Percentiles rank a stretch among this genome's conserved stretches.
Conservation (phyloP, 2,329 filamentous ascomycete species). For the Penicillium sp. region DNA sequence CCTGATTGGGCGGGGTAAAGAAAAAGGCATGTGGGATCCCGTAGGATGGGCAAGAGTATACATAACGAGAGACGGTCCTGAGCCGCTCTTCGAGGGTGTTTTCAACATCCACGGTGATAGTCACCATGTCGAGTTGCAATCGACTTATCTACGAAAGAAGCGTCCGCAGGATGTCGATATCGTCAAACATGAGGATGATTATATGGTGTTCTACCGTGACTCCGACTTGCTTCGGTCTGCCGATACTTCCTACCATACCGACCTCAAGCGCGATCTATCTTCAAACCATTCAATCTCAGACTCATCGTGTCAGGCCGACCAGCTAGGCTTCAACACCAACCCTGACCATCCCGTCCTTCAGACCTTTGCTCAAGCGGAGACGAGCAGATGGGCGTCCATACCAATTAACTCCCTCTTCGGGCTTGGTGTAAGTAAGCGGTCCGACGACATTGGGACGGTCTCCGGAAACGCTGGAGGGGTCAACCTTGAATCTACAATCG, state of each 20-base stretch:
- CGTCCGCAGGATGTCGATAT: conserved; percentile 73
- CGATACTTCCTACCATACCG: conserved; percentile 48
- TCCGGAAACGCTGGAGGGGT: conserved; percentile 78
- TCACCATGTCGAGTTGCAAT: conserved; percentile 81
- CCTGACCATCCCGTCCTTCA: conserved; percentile 70
- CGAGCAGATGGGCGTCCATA: conserved; percentile 63
- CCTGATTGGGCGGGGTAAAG: conserved; percentile 67
- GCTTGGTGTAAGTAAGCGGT: conserved; percentile 61
- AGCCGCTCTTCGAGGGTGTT: conserved; percentile 86
- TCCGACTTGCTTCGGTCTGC: conserved; percentile 70
- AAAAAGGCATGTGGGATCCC: conserved; percentile 72
- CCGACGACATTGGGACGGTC: conserved; percentile 71
- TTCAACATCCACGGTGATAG: conserved; percentile 82
- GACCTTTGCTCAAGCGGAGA: conserved; percentile 58
- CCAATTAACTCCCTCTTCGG: conserved; percentile 72
- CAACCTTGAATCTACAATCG: conserved; percentile 79
- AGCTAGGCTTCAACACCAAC: conserved; percentile 78
- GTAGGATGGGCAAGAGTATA: conserved; percentile 87
- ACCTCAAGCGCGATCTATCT: conserved; percentile 66
- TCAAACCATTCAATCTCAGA: conserved; percentile 36
- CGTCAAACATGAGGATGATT: conserved; percentile 64
- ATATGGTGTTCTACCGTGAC: conserved; percentile 90
- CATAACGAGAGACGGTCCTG: conserved; percentile 73
- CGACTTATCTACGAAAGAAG: conserved; percentile 74
- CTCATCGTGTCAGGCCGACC: conserved; percentile 72